Evolutionary conservation across 768 basidiomycete species (phyloP).

Genomic region (Leucosporidium creatinivorum): DNA sequence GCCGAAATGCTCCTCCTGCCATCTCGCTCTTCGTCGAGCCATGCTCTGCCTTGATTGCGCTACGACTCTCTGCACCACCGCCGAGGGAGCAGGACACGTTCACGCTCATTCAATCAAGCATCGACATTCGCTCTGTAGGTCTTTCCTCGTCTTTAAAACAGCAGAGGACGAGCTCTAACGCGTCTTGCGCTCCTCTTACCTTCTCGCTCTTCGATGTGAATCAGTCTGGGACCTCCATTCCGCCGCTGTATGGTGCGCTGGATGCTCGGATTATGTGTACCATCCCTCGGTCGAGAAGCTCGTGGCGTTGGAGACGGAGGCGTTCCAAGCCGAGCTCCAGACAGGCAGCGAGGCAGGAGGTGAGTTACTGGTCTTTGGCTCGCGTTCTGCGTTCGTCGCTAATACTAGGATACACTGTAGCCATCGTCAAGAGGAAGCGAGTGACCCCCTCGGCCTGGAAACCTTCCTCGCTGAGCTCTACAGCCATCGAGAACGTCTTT

Average conservation of each 20-base stretch:
- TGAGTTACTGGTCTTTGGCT: neutral
- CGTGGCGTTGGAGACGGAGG: neutral
- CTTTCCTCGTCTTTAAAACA: neutral
- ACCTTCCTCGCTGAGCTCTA: too few species aligned
- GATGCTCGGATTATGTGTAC: constrained; percentile 10
- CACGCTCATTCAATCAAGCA: neutral
- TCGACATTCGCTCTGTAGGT: neutral
- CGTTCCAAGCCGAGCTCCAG: neutral
- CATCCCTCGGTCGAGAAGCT: neutral
- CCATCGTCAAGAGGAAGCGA: constrained; percentile 15
- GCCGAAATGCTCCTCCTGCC: neutral
- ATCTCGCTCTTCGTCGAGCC: neutral
- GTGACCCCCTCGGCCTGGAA: neutral
- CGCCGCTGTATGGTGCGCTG: neutral
- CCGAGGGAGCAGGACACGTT: neutral
- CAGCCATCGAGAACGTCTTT: neutral
- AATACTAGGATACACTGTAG: neutral
- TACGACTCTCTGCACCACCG: too few species aligned
- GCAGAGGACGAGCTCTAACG: neutral
- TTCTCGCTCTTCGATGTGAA: too few species aligned
- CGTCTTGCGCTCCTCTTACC: neutral
- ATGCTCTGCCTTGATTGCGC: neutral
- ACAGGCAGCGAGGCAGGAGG: neutral
- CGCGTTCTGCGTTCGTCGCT: neutral
- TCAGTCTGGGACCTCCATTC: constrained; percentile 22